Evolutionary conservation across 495 filamentous ascomycete species (phyloP).

Genomic region (Penicillium simplicissimum): DNA sequence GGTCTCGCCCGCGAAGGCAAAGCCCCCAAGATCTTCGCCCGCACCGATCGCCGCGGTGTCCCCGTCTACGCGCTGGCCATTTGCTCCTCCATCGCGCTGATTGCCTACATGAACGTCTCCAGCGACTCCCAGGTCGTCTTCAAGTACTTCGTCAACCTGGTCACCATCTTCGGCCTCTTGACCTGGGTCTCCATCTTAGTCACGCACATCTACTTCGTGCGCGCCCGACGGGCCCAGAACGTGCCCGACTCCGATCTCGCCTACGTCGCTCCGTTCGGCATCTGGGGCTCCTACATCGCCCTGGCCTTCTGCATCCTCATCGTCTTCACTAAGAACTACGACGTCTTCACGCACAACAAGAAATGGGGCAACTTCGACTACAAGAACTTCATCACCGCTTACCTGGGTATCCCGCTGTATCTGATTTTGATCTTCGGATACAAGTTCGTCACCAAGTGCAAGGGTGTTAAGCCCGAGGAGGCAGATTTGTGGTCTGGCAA

Average conservation of each 20-base stretch:
- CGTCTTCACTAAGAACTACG: slow-evolving; percentile 75
- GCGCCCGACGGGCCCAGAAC: slow-evolving; percentile 70
- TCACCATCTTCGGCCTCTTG: slow-evolving; percentile 76
- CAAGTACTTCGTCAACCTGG: slow-evolving; percentile 82
- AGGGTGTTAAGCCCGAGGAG: slow-evolving; percentile 54
- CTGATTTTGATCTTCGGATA: slow-evolving; percentile 70
- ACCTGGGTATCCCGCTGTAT: slow-evolving; percentile 80
- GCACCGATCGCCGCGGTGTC: slow-evolving; percentile 73
- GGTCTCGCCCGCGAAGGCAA: slow-evolving; percentile 75
- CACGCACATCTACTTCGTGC: slow-evolving; percentile 78
- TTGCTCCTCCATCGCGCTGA: slow-evolving; percentile 60
- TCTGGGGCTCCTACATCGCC: slow-evolving; percentile 65
- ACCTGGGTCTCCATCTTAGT: slow-evolving; percentile 86
- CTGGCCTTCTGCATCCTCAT: slow-evolving; percentile 70
- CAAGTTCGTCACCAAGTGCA: slow-evolving; percentile 57
- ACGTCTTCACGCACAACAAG: slow-evolving; percentile 59
- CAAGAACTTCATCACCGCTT: slow-evolving; percentile 78
- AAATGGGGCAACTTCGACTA: slow-evolving; percentile 62
- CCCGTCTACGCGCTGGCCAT: slow-evolving; percentile 67
- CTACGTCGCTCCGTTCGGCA: slow-evolving; percentile 72
- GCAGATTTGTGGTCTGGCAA: slow-evolving; percentile 74
- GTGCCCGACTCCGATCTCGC: slow-evolving; percentile 65
- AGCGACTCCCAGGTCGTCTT: slow-evolving; percentile 70
- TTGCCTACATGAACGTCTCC: slow-evolving; percentile 79
- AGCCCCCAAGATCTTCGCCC: slow-evolving; percentile 69